Percentiles rank a stretch among this genome's conserved stretches.
phyloP scores from a whole-genome alignment of 768 basidiomycete species.

The Myochromella boudieri region DNA sequence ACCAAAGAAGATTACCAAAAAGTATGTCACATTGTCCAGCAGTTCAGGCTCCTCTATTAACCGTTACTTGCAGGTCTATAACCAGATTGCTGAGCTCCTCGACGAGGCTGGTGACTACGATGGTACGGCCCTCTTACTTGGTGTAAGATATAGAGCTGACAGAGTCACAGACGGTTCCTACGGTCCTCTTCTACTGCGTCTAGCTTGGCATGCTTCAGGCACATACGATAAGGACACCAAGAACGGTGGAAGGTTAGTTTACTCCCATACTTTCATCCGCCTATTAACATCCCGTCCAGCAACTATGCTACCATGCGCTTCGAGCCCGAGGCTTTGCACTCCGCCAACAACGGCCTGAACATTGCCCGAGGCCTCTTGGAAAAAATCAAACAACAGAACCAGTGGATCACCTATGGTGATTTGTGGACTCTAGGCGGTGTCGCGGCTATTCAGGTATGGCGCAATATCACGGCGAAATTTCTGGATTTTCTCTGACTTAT shows the following conservation, averaged over 20 bases:
- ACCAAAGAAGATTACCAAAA: conserved; percentile 89
- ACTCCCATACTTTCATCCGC: conserved; percentile 1
- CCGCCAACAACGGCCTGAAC: conserved; percentile 80
- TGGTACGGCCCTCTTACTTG: conserved; percentile 44
- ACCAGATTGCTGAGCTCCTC: conserved; percentile 74
- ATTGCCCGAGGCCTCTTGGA: conserved; percentile 84
- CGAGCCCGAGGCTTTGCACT: conserved; percentile 81
- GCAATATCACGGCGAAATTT: not conserved
- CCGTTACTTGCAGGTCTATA: conserved; percentile 68
- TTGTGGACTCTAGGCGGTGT: conserved; percentile 97
- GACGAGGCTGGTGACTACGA: conserved; percentile 85
- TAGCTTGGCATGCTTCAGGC: conserved; percentile 94
- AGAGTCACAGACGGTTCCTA: conserved; percentile 73
- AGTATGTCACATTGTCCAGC: conserved; percentile 34
- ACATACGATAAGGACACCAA: conserved; percentile 83
- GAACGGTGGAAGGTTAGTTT: conserved; percentile 74
- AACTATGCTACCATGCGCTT: conserved; percentile 99
- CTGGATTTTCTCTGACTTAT: not conserved
- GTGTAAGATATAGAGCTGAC: conserved; percentile 6
- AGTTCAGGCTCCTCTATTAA: conserved; percentile 1
- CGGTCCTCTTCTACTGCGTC: conserved; percentile 82
- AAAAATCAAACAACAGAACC: conserved; percentile 81
- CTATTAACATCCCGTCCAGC: conserved; percentile 35
- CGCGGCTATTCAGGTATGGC: conserved; percentile 68
- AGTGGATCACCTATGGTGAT: conserved; percentile 96